Conservation (phyloP, 768 basidiomycete genomes). For the Serendipita sp. region DNA sequence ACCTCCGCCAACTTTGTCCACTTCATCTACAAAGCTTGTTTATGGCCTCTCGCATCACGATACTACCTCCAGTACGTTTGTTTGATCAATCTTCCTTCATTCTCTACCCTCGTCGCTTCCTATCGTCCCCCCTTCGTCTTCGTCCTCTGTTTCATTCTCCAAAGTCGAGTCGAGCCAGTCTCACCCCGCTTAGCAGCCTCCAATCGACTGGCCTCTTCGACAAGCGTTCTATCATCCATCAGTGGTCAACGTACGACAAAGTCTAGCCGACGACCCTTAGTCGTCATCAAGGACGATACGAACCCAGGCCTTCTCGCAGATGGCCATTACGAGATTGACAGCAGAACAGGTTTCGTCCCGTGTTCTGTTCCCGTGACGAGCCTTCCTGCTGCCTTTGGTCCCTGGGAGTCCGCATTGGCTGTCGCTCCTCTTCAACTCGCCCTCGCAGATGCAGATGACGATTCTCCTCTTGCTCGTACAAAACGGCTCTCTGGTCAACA, state of each 20-base stretch:
- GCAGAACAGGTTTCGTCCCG: conserved; percentile 4
- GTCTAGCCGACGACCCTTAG: too few species aligned
- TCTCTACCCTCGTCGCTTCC: too few species aligned
- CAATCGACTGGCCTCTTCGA: too few species aligned
- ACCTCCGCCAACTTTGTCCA: background rate
- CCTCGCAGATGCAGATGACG: background rate
- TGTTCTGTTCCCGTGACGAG: background rate
- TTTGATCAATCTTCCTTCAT: background rate
- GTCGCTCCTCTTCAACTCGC: background rate
- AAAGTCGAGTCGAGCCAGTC: too few species aligned
- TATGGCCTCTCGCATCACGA: background rate
- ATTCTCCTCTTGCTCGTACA: background rate
- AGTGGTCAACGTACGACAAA: too few species aligned
- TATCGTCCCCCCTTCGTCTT: too few species aligned
- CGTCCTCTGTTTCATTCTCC: too few species aligned
- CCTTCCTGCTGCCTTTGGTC: background rate
- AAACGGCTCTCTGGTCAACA: background rate
- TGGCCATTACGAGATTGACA: conserved; percentile 3
- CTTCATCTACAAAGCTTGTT: background rate
- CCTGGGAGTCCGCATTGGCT: background rate
- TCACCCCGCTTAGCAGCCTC: too few species aligned
- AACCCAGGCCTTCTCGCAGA: too few species aligned
- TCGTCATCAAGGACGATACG: too few species aligned
- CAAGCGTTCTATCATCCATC: too few species aligned
- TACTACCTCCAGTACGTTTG: background rate